These are phyloP conservation scores for Aspergillus awamori DNA, from an alignment of 2,329 filamentous ascomycete genomes.

Conservation along the genomic window DNA sequence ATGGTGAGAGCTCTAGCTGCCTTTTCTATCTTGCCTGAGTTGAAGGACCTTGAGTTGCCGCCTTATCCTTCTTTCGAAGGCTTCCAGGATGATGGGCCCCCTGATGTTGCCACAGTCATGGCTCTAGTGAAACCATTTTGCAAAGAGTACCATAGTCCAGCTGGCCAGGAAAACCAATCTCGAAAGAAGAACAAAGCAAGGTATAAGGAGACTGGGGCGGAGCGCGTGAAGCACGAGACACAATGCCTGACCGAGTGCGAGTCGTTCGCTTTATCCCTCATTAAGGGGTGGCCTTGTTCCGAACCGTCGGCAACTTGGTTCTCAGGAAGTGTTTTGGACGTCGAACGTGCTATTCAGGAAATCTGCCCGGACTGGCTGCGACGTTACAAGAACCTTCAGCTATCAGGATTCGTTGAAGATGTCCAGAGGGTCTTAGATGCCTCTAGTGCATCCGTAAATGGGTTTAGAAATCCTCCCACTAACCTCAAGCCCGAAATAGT, in stretches of 20 bases:
- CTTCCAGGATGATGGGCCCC: background rate
- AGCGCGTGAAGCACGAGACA: constrained; percentile 30
- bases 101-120: background rate
- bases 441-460: constrained; percentile 23
- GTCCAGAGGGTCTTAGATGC: constrained; percentile 48
- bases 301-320: constrained; percentile 38
- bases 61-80: constrained; percentile 6
- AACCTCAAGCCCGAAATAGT: background rate
- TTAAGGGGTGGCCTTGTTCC: constrained; percentile 51
- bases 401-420: constrained; percentile 48
- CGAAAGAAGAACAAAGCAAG: constrained; percentile 27
- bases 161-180: background rate
- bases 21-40: constrained; percentile 45
- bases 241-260: constrained; percentile 40
- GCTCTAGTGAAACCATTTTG: background rate
- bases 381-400: constrained; percentile 52
- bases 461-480: no score
- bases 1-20: constrained; percentile 50
- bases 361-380: constrained; percentile 54
- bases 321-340: constrained; percentile 8
- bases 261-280: constrained; percentile 45
- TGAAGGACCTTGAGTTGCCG: constrained; percentile 46
- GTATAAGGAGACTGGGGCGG: background rate
- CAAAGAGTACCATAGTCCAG: background rate
- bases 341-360: constrained; percentile 37